Conservation (phyloP, 192 early-diverging fungal species). For the Funneliformis mosseae region DNA sequence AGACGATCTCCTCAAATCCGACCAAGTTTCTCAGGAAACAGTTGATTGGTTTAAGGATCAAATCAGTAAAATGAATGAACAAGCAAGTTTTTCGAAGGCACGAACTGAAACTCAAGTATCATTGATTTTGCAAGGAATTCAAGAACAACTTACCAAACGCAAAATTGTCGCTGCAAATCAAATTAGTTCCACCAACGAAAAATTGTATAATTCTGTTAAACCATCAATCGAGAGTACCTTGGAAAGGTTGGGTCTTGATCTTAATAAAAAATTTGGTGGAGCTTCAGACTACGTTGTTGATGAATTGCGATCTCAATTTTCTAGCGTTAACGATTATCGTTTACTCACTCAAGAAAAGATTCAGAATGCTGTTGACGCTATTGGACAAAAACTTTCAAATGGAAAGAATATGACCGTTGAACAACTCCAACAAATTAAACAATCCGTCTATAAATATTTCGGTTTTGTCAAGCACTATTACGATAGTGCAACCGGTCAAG, state of each 20-base stretch:
- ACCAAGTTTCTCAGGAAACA: conserved; percentile 12
- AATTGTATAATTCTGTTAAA: conserved; percentile 9
- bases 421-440: conserved; percentile 1
- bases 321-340: conserved; percentile 15
- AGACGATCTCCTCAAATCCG: neutral
- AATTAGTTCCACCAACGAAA: neutral
- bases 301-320: neutral
- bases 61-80: conserved; percentile 6
- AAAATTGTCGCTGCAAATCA: conserved; percentile 2
- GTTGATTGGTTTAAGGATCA: conserved; percentile 28
- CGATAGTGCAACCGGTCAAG: neutral
- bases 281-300: neutral
- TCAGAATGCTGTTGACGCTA: conserved; percentile 11
- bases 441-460: neutral
- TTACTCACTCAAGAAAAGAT: conserved; percentile 11
- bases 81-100: conserved; percentile 2
- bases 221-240: neutral
- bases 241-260: conserved; percentile 8
- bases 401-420: conserved; percentile 22
- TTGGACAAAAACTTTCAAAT: conserved; percentile 19
- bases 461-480: neutral
- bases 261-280: neutral
- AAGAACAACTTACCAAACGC: neutral
- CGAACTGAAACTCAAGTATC: conserved; percentile 14
- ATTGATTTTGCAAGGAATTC: conserved; percentile 15